Evolutionary conservation across 441 rosid species (phyloP), one percentile per base, ranked within the genome.

Genomic region (Erysimum cheiri): DNA sequence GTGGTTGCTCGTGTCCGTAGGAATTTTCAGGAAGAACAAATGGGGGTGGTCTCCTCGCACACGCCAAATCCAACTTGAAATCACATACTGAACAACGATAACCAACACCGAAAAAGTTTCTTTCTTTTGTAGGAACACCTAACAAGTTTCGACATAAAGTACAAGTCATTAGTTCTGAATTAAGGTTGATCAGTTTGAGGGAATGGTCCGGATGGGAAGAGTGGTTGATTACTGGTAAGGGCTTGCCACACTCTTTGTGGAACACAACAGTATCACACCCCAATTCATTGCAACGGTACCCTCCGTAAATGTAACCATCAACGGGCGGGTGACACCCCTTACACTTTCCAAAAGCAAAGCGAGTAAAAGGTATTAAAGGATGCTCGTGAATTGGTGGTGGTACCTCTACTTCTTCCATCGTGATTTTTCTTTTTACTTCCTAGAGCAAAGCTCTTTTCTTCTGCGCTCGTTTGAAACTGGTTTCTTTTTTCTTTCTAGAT

Each of bases 371-470:
- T 59, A 59, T 3, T 33, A 59, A 24, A 22, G 64, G 64, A 39
- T 59, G 64, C 1, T 59, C 1, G 12, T 39, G 64, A 39, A 59
- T 7, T 59, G 48, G 64, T 24, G 5, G 64, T 19, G 22, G 1
- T 19, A 19, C 22, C 64, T 76, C 74, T 0, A 59, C 59, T 31
- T 4, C 32, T 50, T 77, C 80, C 82, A 85, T 83, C 46, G 15
- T 36, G 31, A 35, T 40, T 29, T 29, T 19, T 19, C 22, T 19
- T 19, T 19, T 19, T 19, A 19, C 22, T 19, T 19, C 22, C 22
- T 19, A 19, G 1, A 19, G 22, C 1, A 19, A 19, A 19, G 22
- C 22, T 19, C 22, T 19, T 19, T 19, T 19, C 32, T 29, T 29
- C 5, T 29, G 32, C 22, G 22, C 22, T 19, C 22, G 22, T 19